A percentile compares a stretch with the other conserved stretches of the same genome.
phyloP scores from a whole-genome alignment of 352 stramenopile species.

The Saprolegnia diclina region DNA sequence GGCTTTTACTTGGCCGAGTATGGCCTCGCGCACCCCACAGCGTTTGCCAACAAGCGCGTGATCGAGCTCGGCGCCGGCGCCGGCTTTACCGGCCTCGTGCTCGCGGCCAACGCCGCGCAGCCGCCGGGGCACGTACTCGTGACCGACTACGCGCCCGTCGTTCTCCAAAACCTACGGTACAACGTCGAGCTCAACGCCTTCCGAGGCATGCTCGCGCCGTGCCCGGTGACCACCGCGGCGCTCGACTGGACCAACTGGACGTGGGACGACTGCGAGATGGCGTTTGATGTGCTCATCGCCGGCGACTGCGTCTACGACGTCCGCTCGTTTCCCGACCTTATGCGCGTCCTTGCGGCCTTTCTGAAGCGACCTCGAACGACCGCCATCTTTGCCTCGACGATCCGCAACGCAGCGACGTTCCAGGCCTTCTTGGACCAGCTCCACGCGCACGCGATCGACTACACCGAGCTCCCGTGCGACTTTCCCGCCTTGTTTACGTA shows the following conservation, averaged over 20 bases:
- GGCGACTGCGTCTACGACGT: constrained; percentile 79
- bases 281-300: constrained; percentile 56
- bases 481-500: constrained; percentile 43
- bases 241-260: constrained; percentile 74
- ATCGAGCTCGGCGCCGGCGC: constrained; percentile 70
- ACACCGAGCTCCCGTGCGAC: constrained; percentile 52
- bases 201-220: constrained; percentile 32
- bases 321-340: constrained; percentile 45
- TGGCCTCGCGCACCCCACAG: constrained; percentile 41
- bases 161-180: constrained; percentile 80
- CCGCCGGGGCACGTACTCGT: constrained; percentile 42
- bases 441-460: constrained; percentile 43
- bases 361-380: constrained; percentile 27
- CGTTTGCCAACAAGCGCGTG: constrained; percentile 48
- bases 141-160: constrained; percentile 70
- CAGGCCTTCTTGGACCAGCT: constrained; percentile 65
- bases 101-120: constrained; percentile 37
- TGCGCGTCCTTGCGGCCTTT: constrained; percentile 55
- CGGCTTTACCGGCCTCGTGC: constrained; percentile 56
- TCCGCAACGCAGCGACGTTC: constrained; percentile 72
- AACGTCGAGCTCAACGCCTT: constrained; percentile 67
- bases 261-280: constrained; percentile 30
- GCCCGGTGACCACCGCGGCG: constrained; percentile 46
- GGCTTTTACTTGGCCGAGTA: constrained; percentile 74
- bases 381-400: constrained; percentile 71